Percentiles rank a stretch among this genome's conserved stretches.
These are phyloP conservation scores for Colletotrichum viniferum DNA, from an alignment of 2,329 filamentous ascomycete genomes.

Conservation along the genomic window DNA sequence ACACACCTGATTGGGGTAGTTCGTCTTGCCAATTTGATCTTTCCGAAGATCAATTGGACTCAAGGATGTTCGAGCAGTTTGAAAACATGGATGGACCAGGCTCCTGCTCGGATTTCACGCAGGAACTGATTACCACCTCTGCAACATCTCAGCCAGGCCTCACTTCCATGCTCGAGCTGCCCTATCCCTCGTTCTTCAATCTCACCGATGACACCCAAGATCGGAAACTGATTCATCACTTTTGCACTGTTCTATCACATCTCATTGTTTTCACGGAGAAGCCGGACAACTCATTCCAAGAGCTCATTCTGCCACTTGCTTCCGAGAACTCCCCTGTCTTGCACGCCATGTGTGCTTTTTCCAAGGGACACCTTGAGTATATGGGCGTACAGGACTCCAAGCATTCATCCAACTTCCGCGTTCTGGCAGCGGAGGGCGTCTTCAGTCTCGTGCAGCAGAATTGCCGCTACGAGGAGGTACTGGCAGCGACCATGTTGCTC, in stretches of 20 bases:
- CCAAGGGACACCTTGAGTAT: slow-evolving; percentile 82
- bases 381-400: slow-evolving; percentile 53
- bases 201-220: slow-evolving; percentile 58
- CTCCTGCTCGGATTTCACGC: neutral
- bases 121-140: neutral
- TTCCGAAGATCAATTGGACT: neutral
- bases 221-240: slow-evolving; percentile 62
- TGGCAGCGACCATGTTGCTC: slow-evolving; percentile 64
- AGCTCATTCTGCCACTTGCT: slow-evolving; percentile 63
- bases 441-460: slow-evolving; percentile 52
- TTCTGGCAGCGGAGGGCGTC: slow-evolving; percentile 60
- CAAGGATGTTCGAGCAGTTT: neutral
- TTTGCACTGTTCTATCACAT: slow-evolving; percentile 66
- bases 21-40: neutral
- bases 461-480: slow-evolving; percentile 57
- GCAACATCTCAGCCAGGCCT: neutral
- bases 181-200: slow-evolving; percentile 54
- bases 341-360: slow-evolving; percentile 83
- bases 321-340: slow-evolving; percentile 64
- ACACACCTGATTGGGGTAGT: neutral
- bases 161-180: neutral
- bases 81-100: neutral
- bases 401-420: slow-evolving; percentile 63
- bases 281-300: slow-evolving; percentile 64
- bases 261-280: slow-evolving; percentile 68